Base-by-base conservation (phyloP, 345 rosid genomes). In the Corchorus capsularis region DNA sequence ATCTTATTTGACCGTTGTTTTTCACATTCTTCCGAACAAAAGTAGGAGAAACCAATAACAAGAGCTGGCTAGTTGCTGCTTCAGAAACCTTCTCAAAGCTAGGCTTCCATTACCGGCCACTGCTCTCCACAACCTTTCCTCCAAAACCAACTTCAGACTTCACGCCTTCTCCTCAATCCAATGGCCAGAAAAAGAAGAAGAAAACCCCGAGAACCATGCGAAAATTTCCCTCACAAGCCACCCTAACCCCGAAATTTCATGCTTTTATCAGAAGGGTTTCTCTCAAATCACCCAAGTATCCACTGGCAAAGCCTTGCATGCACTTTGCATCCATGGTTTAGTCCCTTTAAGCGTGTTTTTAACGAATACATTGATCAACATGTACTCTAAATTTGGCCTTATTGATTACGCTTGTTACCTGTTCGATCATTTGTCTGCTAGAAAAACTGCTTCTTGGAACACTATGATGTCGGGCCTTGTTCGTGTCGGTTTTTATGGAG, bases 381-480 rank as follows among this genome's bases (percentile, higher is more conserved):
- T 90, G 95, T 94, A 94, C 76, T 80, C 88, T 0, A 88, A 81
- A 77, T 88, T 89, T 69, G 93, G 90, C 7, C 72, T 74, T 34
- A 14, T 84, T 1, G 80, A 45, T 53, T 55, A 27, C 46, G 93
- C 98, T 35, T 89, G 89, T 56, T 72, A 88, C 78, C 84, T 93
- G 94, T 93, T 94, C 77, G 98, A 90, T 81, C 67, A 75, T 83
- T 91, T 88, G 96, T 59, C 74, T 67, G 86, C 85, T 27, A 90
- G 86, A 83, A 91, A 88, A 52, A 89, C 85, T 63, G 85, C 90
- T 78, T 89, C 98, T 56, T 94, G 98, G 98, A 94, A 93, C 82
- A 92, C 89, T 41, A 78, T 90, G 90, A 82, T 91, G 83, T 89
- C 97, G 11, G 95, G 94, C 9, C 66, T 87, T 77, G 94, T 91